phyloP scores from a whole-genome alignment of 805 yeast genomes.

The Kuraishia cidri region DNA sequence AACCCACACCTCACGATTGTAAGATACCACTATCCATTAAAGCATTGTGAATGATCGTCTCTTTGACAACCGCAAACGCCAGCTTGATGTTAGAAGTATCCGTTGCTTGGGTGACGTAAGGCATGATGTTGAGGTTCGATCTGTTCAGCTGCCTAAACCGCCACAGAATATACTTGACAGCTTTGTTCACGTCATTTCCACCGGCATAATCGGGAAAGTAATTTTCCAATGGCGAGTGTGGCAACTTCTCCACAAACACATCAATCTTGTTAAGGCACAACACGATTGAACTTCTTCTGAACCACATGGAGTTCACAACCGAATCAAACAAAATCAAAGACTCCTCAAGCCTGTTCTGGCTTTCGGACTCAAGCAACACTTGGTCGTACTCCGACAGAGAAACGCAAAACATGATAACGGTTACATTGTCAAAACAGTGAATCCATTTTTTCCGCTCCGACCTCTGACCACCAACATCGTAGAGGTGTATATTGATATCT shows the following conservation, averaged over 20 bases:
- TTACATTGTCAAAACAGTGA: conserved; percentile 90
- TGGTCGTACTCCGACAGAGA: conserved; percentile 91
- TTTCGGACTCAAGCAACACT: conserved; percentile 64
- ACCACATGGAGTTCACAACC: conserved; percentile 90
- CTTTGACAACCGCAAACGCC: conserved; percentile 51
- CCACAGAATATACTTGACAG: conserved; percentile 88
- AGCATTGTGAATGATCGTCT: conserved; percentile 46
- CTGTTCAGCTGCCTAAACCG: conserved; percentile 80
- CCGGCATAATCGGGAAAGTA: conserved; percentile 90
- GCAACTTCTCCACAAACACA: conserved; percentile 78
- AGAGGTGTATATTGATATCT: conserved; percentile 51
- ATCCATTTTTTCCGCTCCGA: conserved; percentile 97
- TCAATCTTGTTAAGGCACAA: conserved; percentile 86
- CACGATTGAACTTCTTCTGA: conserved; percentile 77
- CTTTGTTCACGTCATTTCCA: conserved; percentile 82
- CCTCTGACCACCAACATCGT: conserved; percentile 94
- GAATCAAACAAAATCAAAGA: conserved; percentile 81
- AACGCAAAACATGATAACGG: conserved; percentile 83
- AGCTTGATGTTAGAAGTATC: conserved; percentile 87
- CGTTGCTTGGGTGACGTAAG: conserved; percentile 92
- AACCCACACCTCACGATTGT: no score
- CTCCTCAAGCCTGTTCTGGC: conserved; percentile 74
- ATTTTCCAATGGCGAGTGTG: conserved; percentile 69
- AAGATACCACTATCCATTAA: conserved; percentile 48
- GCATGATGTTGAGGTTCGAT: conserved; percentile 73